Evolutionary conservation across 768 basidiomycete species (phyloP).

Genomic region (Phylloporus rhodoxanthus): DNA sequence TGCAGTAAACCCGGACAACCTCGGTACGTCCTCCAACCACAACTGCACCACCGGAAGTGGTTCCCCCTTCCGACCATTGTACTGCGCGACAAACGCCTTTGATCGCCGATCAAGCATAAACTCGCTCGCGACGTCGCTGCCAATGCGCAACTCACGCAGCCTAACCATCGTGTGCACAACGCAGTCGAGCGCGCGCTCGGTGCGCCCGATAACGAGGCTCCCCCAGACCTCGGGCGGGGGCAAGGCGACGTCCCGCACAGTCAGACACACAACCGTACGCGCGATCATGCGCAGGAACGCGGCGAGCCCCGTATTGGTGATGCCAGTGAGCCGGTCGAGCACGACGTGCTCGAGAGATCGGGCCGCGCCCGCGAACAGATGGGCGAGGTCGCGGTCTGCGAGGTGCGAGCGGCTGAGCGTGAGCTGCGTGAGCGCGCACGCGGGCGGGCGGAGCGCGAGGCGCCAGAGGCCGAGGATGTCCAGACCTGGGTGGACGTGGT

Average conservation of each 20-base stretch:
- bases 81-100: slow-evolving; percentile 11
- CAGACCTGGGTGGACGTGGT: slow-evolving; percentile 12
- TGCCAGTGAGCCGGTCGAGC: slow-evolving; percentile 12
- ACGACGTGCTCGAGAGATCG: slow-evolving; percentile 16
- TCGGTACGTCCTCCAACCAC: slow-evolving; percentile 20
- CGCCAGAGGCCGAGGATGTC: slow-evolving; percentile 8
- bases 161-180: slow-evolving; percentile 16
- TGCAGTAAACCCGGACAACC: slow-evolving; percentile 17
- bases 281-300: slow-evolving; percentile 12
- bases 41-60: slow-evolving; percentile 12
- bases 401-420: slow-evolving; percentile 11
- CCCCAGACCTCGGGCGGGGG: slow-evolving; percentile 16
- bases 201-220: slow-evolving; percentile 14
- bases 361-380: slow-evolving; percentile 10
- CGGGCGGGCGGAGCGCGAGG: slow-evolving; percentile 9
- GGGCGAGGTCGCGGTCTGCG: slow-evolving; percentile 15
- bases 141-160: slow-evolving; percentile 12
- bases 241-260: slow-evolving; percentile 16
- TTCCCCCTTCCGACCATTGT: not conserved
- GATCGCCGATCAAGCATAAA: slow-evolving; percentile 20
- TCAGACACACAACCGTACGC: slow-evolving; percentile 9
- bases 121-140: slow-evolving; percentile 23
- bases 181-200: slow-evolving; percentile 17
- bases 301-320: slow-evolving; percentile 16
- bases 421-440: slow-evolving; percentile 18